A percentile compares a stretch with the other conserved stretches of the same genome.
phyloP scores from a whole-genome alignment of 23 red algal genomes.

The Gracilaria gracilis region DNA sequence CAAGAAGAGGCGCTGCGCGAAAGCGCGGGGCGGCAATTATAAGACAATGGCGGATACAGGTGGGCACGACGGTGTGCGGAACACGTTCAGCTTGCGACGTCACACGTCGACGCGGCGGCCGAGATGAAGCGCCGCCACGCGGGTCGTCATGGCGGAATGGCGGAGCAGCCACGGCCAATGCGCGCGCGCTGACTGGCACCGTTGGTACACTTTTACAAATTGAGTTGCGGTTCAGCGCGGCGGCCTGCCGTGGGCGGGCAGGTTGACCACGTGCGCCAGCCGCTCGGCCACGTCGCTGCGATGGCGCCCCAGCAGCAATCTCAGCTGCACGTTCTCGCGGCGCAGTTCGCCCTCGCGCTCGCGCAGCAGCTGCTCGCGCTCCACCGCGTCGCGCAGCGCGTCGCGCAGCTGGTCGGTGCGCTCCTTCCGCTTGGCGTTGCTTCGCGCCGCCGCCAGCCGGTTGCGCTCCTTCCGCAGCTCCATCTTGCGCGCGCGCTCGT shows the following conservation, averaged over 20 bases:
- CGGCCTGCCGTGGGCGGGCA: no score
- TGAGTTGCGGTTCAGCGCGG: background rate
- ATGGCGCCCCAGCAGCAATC: background rate
- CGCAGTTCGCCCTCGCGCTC: constrained; percentile 38
- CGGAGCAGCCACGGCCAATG: background rate
- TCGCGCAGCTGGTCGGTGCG: constrained; percentile 43
- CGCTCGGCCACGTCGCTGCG: constrained; percentile 13
- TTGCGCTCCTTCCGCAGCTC: constrained; percentile 55
- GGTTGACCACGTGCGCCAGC: constrained; percentile 7
- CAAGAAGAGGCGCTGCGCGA: no score
- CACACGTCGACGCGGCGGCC: background rate
- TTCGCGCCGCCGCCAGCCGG: constrained; percentile 45
- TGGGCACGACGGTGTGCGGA: background rate
- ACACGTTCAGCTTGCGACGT: no score
- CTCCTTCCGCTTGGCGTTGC: constrained; percentile 60
- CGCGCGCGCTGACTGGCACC: background rate
- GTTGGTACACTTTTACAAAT: background rate
- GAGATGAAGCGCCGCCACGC: background rate
- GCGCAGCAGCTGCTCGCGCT: constrained; percentile 12
- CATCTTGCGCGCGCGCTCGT: constrained; percentile 47
- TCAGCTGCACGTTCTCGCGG: constrained; percentile 56
- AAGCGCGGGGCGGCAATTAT: background rate
- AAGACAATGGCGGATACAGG: no score
- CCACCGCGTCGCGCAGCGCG: background rate
- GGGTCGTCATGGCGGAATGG: no score